Conservation (phyloP, 139 green algal species). For the Gonium pectorale region DNA sequence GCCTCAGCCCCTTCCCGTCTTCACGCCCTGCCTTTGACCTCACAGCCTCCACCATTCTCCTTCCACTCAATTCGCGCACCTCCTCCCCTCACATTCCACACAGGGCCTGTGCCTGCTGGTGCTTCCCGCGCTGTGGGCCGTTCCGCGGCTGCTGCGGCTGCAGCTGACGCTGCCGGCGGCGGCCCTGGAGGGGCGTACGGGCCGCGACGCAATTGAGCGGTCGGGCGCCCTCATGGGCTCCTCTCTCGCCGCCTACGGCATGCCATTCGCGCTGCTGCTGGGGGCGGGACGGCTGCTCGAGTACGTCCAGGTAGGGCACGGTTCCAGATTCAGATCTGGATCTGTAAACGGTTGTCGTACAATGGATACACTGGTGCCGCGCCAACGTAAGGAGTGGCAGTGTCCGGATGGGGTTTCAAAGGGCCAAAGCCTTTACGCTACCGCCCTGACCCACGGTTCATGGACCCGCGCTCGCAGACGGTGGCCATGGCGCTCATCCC, state of each 20-base stretch:
- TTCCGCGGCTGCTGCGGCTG: slow-evolving; percentile 60
- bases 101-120: slow-evolving; percentile 58
- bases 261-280: slow-evolving; percentile 59
- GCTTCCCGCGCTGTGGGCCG: slow-evolving; percentile 57
- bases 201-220: background rate
- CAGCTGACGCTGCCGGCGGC: slow-evolving; percentile 56
- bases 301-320: slow-evolving; percentile 21
- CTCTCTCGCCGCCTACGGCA: slow-evolving; percentile 45
- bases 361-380: no score
- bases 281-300: slow-evolving; percentile 35
- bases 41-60: no score
- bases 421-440: background rate
- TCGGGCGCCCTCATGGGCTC: slow-evolving; percentile 54
- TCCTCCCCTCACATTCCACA: no score
- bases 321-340: no score
- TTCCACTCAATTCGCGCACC: no score
- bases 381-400: background rate
- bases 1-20: background rate
- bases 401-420: background rate
- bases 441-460: background rate
- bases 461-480: slow-evolving; percentile 6
- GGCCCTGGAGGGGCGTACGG: slow-evolving; percentile 28
- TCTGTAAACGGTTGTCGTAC: background rate
- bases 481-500: slow-evolving; percentile 53
- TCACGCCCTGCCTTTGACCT: background rate